phyloP scores from a whole-genome alignment of 805 yeast genomes.

The Saccharomycopsis vini region DNA sequence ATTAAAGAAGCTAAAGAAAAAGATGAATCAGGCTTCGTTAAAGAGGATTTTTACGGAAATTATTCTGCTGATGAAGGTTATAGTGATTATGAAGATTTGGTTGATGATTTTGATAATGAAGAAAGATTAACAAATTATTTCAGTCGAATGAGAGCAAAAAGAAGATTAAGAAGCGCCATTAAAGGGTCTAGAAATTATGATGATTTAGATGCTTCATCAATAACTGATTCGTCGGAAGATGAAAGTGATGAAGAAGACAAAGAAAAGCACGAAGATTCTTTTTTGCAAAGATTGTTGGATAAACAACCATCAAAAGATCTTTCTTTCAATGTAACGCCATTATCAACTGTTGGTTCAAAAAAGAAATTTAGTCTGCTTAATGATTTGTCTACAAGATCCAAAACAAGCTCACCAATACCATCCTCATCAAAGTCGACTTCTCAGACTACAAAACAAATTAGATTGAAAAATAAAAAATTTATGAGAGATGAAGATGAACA shows the following conservation, averaged over 20 bases:
- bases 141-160: slow-evolving; percentile 2
- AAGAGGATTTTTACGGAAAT: slow-evolving; percentile 8
- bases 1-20: slow-evolving; percentile 10
- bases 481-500: slow-evolving; percentile 10
- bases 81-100: slow-evolving; percentile 8
- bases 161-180: slow-evolving; percentile 1
- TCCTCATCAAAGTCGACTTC: not conserved
- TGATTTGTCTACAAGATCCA: not conserved
- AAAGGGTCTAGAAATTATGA: not conserved
- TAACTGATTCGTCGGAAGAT: not conserved
- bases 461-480: slow-evolving; percentile 6
- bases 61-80: slow-evolving; percentile 11
- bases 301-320: not conserved
- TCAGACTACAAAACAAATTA: not conserved
- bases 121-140: slow-evolving; percentile 10
- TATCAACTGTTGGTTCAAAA: not conserved
- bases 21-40: slow-evolving; percentile 1
- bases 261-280: slow-evolving; percentile 14
- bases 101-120: slow-evolving; percentile 1
- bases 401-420: not conserved
- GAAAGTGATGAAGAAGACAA: slow-evolving; percentile 6
- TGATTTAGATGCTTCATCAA: not conserved
- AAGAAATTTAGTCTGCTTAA: not conserved
- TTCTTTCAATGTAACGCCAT: too few relatives aligned
- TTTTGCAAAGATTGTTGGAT: slow-evolving; percentile 6